Evolutionary conservation across 805 yeast species (phyloP), one percentile per base, ranked within the genome.

Genomic region (Metahyphopichia silvanorum): DNA sequence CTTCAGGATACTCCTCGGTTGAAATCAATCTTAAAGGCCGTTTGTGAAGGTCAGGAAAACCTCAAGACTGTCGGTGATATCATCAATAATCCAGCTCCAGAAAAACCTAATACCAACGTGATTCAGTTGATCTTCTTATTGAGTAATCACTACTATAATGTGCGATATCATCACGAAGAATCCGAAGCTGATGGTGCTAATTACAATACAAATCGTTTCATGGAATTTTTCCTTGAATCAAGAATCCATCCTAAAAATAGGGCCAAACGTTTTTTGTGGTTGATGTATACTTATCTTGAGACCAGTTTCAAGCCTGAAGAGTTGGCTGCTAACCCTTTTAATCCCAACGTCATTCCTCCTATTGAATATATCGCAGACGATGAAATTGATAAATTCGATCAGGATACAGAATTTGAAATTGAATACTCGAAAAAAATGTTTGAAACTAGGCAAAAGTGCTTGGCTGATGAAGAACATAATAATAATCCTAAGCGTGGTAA

Each of bases 1-100:
- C 66, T 91, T 24, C 98, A 91, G 60, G 98, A 91, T 52, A 93
- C 98, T 0, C 98, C 98, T 2, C 69, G 98, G 34, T 71, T 91
- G 40, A 91, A 91, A 54, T 82, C 94, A 0, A 91, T 91, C 14
- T 60, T 91, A 44, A 91, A 91, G 60, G 86, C 93, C 0, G 86
- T 89, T 2, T 79, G 89, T 45, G 96, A 89, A 48, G 77, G 77
- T 29, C 68, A 75, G 15, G 63, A 58, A 10, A 76, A 75, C 30
- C 74, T 77, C 19, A 68, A 66, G 16, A 55, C 63, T 5, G 56
- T 69, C 33, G 71, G 69, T 24, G 82, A 73, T 20, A 63, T 83
- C 33, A 43, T 43, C 1, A 38, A 44, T 6, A 66, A 66, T 21
- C 59, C 53, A 23, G 39, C 25, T 34, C 32, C 17, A 43, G 51